phyloP scores from a whole-genome alignment of 176 grass and related monocot species.

The Rhynchospora tenuis region DNA sequence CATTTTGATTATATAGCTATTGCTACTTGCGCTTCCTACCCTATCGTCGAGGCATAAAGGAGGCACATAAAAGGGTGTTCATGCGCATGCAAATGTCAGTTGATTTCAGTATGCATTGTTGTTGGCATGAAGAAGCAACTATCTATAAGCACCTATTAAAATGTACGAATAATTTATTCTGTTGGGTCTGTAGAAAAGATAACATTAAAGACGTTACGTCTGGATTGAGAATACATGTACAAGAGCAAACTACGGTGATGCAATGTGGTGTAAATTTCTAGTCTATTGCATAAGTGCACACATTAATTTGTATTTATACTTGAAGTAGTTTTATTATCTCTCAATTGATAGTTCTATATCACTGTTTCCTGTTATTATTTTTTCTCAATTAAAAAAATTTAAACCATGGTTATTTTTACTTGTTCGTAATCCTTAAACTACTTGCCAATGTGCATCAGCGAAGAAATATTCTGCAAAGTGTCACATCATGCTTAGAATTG shows the following conservation, averaged over 20 bases:
- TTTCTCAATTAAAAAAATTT: neutral
- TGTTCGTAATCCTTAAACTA: neutral
- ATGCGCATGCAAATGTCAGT: neutral
- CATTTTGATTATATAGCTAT: conserved; percentile 45
- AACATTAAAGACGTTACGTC: neutral
- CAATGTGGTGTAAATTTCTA: neutral
- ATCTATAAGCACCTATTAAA: neutral
- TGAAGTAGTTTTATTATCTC: neutral
- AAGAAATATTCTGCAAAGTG: no score
- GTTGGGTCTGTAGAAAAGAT: conserved; percentile 24
- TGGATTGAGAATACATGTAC: neutral
- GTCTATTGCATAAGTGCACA: neutral
- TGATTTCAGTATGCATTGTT: neutral
- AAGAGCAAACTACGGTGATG: neutral
- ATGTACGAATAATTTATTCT: conserved; percentile 20
- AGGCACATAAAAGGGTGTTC: neutral
- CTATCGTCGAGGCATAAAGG: conserved; percentile 43
- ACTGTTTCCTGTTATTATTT: neutral
- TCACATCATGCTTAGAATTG: no score
- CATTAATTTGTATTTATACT: neutral
- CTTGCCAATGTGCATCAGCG: neutral
- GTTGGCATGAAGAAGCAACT: neutral
- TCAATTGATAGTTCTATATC: neutral
- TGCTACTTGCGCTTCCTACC: conserved; percentile 79
- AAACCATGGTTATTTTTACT: neutral